These are phyloP conservation scores for Aspergillus saccharolyticus DNA, from an alignment of 495 filamentous ascomycete species.

Conservation along the genomic window DNA sequence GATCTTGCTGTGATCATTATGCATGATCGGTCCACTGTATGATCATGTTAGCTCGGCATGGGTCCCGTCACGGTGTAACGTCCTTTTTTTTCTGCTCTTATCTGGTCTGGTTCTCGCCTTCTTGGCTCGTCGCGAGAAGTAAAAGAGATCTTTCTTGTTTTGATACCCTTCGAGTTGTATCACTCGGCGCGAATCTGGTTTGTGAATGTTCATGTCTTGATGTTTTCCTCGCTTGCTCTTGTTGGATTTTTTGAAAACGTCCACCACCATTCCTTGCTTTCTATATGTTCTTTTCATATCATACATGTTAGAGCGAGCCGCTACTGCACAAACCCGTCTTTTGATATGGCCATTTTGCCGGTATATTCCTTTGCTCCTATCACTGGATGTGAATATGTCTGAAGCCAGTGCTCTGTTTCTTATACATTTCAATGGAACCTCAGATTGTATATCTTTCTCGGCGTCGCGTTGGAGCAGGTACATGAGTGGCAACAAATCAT, in stretches of 20 bases:
- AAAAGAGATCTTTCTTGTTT: slow-evolving; percentile 28
- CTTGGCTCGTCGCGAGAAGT: slow-evolving; percentile 23
- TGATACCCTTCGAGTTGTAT: slow-evolving; percentile 48
- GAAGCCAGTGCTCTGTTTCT: background rate
- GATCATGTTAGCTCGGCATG: background rate
- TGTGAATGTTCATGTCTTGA: slow-evolving; percentile 40
- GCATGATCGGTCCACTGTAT: background rate
- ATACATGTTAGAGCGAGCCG: background rate
- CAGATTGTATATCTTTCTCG: background rate
- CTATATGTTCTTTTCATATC: background rate
- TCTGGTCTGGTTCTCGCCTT: slow-evolving; percentile 23
- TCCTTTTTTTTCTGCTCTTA: slow-evolving; percentile 19
- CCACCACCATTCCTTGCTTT: slow-evolving; percentile 11
- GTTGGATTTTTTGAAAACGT: slow-evolving; percentile 14
- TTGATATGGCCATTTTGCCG: no score
- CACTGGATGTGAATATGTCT: background rate
- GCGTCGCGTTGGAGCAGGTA: background rate
- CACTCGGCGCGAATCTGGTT: slow-evolving; percentile 38
- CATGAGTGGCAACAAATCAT: background rate
- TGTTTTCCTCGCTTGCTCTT: slow-evolving; percentile 27
- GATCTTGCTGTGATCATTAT: slow-evolving; percentile 72
- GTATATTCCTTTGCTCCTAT: background rate
- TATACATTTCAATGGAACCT: background rate
- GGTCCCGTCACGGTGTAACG: slow-evolving; percentile 19
- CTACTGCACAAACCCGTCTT: background rate